Evolutionary conservation across 805 yeast species (phyloP), one percentile per base, ranked within the genome.

Genomic region (Hanseniaspora opuntiae): DNA sequence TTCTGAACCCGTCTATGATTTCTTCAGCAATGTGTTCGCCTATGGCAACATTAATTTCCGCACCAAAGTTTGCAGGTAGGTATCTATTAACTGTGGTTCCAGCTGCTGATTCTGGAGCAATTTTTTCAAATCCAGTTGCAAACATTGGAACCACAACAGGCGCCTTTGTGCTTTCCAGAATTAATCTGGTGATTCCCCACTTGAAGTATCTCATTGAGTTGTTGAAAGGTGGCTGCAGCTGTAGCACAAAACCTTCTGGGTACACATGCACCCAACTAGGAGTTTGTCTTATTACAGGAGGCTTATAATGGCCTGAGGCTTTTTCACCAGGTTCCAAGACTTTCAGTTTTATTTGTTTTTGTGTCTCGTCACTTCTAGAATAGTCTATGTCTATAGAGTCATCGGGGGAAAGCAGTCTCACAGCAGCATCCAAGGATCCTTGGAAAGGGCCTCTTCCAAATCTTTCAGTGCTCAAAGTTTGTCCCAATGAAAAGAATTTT

Each of bases 371-470:
- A 17, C 55, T 58, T n/a, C 65, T 63, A 59, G 68, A 57, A 68
- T 68, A 61, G 63, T 77, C 66, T 63, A 79, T 54, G 64, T 67
- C 64, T 61, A 68, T 32, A 20, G 73, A 80, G 59, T 82, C 86
- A 63, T 85, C 93, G 0, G 93, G 93, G 40, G 87, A 80, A 48
- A 90, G 67, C 17, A 90, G 68, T 57, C 89, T 71, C 40, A 93
- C 76, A 12, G 90, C 84, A 1, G 96, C 95, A 67, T 90, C 97
- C 10, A 90, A 63, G 0, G 93, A 79, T 1, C 85, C 86, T 68
- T 90, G 98, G 68, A 86, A 90, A 0, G 96, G 95, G 0, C 97
- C 97, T 24, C 74, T 78, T 1, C 97, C 97, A 66, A 89, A 89
- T 58, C 98, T 72, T 60, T 80, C 82, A 1, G 95, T 86, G 0